Conservation (phyloP, 139 green algal genomes). For the Haematococcus lacustris region DNA sequence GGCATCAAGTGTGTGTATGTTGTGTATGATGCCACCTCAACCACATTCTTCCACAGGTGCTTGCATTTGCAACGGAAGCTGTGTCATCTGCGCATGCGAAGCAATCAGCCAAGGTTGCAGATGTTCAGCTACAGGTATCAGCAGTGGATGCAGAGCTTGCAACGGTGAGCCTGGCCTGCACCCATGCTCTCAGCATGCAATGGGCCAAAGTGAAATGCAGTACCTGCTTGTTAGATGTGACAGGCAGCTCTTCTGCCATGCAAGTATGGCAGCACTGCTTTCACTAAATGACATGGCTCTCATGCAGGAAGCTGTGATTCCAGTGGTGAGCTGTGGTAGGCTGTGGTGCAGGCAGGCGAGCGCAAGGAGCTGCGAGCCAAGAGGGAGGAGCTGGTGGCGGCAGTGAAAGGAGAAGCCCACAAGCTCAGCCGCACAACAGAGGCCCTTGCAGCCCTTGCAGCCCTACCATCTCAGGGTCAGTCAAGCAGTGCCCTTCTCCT, state of each 20-base stretch:
- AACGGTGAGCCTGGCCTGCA: neutral
- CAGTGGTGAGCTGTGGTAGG: no score
- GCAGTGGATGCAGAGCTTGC: neutral
- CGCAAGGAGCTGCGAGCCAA: constrained; percentile 3
- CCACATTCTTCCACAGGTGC: constrained; percentile 12
- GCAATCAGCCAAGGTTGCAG: constrained; percentile 43
- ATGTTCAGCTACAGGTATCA: constrained; percentile 13
- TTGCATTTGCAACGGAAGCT: neutral
- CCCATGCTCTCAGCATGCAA: neutral
- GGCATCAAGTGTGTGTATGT: neutral
- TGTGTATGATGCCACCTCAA: neutral
- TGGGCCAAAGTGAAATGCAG: no score
- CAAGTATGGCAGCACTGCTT: no score
- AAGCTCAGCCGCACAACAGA: constrained; percentile 31
- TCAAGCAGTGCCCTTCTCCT: no score
- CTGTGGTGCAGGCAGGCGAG: no score
- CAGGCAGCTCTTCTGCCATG: no score
- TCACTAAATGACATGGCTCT: no score
- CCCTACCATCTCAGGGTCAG: no score
- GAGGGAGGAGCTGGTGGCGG: constrained; percentile 1
- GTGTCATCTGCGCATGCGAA: constrained; percentile 27
- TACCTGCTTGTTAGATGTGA: no score
- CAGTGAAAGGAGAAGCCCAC: constrained; percentile 39
- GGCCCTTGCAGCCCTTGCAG: constrained; percentile 9
- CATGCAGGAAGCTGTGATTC: no score